phyloP scores from a whole-genome alignment of 768 basidiomycete genomes.

The Tylopilus felleus region DNA sequence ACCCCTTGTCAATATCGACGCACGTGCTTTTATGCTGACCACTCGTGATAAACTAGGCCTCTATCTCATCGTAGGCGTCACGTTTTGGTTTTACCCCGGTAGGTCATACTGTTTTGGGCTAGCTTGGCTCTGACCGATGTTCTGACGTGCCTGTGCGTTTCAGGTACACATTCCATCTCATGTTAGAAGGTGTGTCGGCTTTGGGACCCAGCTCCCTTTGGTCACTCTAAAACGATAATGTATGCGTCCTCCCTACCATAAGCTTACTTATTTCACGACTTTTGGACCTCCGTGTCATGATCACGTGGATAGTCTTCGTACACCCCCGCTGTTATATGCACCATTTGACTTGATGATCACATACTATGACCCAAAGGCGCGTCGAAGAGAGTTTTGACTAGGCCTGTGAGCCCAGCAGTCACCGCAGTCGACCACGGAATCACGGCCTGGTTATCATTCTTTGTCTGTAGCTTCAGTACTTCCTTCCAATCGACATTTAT shows the following conservation, averaged over 20 bases:
- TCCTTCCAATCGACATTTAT: background rate
- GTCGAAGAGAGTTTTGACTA: background rate
- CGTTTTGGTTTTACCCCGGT: slow-evolving; percentile 55
- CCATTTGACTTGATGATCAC: background rate
- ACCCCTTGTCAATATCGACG: too few species aligned
- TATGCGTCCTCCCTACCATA: background rate
- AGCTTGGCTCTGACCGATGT: background rate
- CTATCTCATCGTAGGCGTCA: slow-evolving; percentile 54
- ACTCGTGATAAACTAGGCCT: slow-evolving; percentile 35
- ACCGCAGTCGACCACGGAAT: background rate
- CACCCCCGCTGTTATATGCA: background rate
- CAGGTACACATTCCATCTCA: background rate
- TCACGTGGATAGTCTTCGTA: background rate
- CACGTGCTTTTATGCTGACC: background rate
- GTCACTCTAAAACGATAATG: too few species aligned
- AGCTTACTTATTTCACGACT: background rate
- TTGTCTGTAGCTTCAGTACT: too few species aligned
- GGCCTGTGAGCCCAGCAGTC: background rate
- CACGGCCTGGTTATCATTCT: background rate
- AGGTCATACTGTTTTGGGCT: slow-evolving; percentile 8
- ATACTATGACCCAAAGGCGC: background rate
- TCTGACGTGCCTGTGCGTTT: slow-evolving; percentile 6
- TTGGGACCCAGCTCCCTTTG: background rate
- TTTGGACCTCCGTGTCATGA: background rate
- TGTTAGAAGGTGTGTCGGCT: slow-evolving; percentile 6